Evolutionary conservation across 2,329 filamentous ascomycete species (phyloP), one percentile per base, ranked within the genome.

Genomic region (Pestalotiopsis sp.): DNA sequence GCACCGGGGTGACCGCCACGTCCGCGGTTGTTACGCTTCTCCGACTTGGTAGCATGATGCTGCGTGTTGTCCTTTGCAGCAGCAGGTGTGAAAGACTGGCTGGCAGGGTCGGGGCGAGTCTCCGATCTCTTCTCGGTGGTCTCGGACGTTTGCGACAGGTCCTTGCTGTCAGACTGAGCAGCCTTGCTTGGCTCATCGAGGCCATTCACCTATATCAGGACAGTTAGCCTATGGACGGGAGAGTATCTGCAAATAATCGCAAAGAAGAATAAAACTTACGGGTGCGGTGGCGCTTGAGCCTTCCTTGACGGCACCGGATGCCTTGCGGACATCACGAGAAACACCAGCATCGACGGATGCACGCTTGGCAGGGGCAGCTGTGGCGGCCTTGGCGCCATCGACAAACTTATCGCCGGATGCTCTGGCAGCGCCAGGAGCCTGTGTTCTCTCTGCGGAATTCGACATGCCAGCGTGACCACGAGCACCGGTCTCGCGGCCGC

Each of bases 11-110:
- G 80, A 23, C 76, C 77, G 68, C 80, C 83, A 65, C 85, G 80
- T 57, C 81, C 81, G 58, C 83, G 82, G 68, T 84, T 80, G n/a
- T 81, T 81, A 66, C 86, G 85, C 68, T 85, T 82, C 80, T 23
- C 81, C 81, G 66, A 85, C 85, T 69, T 85, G 82, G 57, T 77
- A 72, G 68, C 80, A 81, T 70, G 80, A 80, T 39, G 71, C 81
- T 74, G 45, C 79, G 77, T 1, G 82, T 78, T 7, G 79, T 74
- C 56, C 27, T 62, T 62, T 11, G 59, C 59, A 62, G 59, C 59
- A 13, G 59, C 59, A 13, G 59, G 59, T 9, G 59, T 62, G 59
- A 62, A 62, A 20, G 59, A 36, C 27, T 62, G 27, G 9, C 59
- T 62, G 25, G 59, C n/a, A 12, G 59, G 59, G 36, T 62, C 59